Conservation (phyloP, 257 asterid genomes). For the Ilex aquifolium region DNA sequence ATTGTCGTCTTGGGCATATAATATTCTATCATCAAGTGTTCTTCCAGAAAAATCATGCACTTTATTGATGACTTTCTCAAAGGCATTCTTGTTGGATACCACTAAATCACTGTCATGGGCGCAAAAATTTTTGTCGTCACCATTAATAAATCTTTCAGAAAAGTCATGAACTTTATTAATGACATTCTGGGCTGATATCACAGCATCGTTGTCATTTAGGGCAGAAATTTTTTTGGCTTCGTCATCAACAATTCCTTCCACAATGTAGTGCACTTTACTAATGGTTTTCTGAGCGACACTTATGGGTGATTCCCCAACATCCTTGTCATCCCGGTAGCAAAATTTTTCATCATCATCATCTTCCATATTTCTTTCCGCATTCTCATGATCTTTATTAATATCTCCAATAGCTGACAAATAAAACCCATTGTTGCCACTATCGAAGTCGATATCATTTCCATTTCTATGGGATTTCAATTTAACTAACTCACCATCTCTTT, state of each 20-base stretch:
- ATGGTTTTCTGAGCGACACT: slow-evolving; percentile 15
- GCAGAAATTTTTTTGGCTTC: slow-evolving; percentile 4
- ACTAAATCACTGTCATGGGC: slow-evolving; percentile 6
- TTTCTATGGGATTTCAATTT: neutral
- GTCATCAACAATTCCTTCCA: slow-evolving; percentile 4
- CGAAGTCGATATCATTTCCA: slow-evolving; percentile 11
- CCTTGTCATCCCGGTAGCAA: slow-evolving; percentile 3
- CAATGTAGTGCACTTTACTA: slow-evolving; percentile 6
- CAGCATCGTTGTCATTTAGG: slow-evolving; percentile 8
- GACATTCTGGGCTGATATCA: slow-evolving; percentile 18
- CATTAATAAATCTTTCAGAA: slow-evolving; percentile 1
- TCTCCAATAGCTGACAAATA: slow-evolving; percentile 4
- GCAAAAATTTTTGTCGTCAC: slow-evolving; percentile 7
- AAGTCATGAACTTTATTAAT: slow-evolving; percentile 9
- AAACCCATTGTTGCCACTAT: slow-evolving; percentile 4
- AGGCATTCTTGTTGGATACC: slow-evolving; percentile 16
- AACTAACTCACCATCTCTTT: neutral
- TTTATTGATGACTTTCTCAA: slow-evolving; percentile 13
- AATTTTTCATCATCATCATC: slow-evolving; percentile 13
- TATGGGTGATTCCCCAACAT: slow-evolving; percentile 12
- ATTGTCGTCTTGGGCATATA: slow-evolving; percentile 2
- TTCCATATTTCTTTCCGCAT: neutral
- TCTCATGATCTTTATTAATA: slow-evolving; percentile 6
- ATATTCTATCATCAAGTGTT: slow-evolving; percentile 6
- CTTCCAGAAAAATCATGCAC: slow-evolving; percentile 1